phyloP scores from a whole-genome alignment of 371 early-diverging fungal genomes.

The Haplosporangium sp. region DNA sequence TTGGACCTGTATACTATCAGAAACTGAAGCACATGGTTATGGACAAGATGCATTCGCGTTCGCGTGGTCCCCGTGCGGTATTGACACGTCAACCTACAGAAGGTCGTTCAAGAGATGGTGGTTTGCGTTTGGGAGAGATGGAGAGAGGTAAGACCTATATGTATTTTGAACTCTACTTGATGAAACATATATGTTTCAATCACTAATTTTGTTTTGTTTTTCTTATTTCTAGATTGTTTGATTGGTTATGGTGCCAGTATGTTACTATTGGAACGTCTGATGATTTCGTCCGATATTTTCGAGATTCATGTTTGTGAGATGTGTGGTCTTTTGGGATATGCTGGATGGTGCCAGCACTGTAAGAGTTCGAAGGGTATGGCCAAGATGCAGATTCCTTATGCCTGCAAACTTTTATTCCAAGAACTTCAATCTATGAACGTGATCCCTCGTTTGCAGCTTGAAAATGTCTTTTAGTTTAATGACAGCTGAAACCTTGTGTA shows the following conservation, averaged over 20 bases:
- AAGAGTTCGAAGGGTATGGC: conserved; percentile 87
- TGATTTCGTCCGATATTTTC: conserved; percentile 96
- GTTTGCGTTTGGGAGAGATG: conserved; percentile 99
- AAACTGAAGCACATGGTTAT: conserved; percentile 99
- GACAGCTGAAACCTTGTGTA: not conserved
- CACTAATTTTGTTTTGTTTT: not conserved
- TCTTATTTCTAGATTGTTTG: conserved; percentile 82
- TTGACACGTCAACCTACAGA: conserved; percentile 99
- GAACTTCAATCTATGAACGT: conserved; percentile 98
- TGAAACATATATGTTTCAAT: not conserved
- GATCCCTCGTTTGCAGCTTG: conserved; percentile 74
- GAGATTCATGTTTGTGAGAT: conserved; percentile 92
- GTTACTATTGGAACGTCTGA: conserved; percentile 94
- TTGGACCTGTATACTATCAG: conserved; percentile 99
- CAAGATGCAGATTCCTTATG: conserved; percentile 97
- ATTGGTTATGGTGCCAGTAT: conserved; percentile 98
- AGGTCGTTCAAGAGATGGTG: conserved; percentile 98
- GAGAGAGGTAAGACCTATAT: conserved; percentile 72
- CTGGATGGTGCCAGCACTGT: conserved; percentile 98
- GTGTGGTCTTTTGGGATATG: conserved; percentile 95
- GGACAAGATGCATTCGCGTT: conserved; percentile 99
- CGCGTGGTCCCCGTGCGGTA: conserved; percentile 95
- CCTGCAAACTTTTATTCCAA: conserved; percentile 96
- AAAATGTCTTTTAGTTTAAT: conserved; percentile 51
- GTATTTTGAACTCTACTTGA: not conserved